These are phyloP conservation scores for Eucalyptus erythrocorys DNA, from an alignment of 345 rosid genomes.

Conservation along the genomic window DNA sequence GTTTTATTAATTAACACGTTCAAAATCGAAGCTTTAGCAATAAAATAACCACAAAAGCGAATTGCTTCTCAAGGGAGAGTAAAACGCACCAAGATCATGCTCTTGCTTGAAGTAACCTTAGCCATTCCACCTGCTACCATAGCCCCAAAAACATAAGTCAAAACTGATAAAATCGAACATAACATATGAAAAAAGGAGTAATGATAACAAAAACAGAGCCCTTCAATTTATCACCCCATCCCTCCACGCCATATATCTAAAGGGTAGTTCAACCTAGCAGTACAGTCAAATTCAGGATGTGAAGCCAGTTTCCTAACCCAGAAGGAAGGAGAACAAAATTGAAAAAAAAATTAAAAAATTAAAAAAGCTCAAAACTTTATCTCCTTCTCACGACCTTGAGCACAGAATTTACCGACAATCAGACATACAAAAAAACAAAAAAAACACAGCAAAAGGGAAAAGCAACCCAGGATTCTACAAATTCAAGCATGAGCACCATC, in stretches of 20 bases:
- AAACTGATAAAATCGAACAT: neutral
- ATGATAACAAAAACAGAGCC: neutral
- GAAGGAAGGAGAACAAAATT: neutral
- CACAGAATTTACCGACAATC: neutral
- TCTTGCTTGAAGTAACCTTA: constrained; percentile 87
- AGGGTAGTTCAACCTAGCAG: neutral
- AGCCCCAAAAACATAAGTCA: neutral
- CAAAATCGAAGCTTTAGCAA: neutral
- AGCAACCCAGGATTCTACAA: neutral
- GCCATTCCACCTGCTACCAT: constrained; percentile 41
- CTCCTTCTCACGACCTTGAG: neutral
- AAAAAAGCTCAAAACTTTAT: neutral
- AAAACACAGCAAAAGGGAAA: neutral
- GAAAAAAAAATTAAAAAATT: neutral
- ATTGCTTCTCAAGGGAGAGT: neutral
- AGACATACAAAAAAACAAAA: neutral
- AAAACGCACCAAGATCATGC: constrained; percentile 60
- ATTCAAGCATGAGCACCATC: neutral
- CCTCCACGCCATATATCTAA: neutral
- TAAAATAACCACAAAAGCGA: neutral
- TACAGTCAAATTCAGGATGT: neutral
- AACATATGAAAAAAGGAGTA: neutral
- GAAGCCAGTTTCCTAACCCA: neutral
- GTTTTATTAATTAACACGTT: neutral
- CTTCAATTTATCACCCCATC: neutral